Conservation (phyloP, 805 yeast species). For the Hanseniaspora guilliermondii region DNA sequence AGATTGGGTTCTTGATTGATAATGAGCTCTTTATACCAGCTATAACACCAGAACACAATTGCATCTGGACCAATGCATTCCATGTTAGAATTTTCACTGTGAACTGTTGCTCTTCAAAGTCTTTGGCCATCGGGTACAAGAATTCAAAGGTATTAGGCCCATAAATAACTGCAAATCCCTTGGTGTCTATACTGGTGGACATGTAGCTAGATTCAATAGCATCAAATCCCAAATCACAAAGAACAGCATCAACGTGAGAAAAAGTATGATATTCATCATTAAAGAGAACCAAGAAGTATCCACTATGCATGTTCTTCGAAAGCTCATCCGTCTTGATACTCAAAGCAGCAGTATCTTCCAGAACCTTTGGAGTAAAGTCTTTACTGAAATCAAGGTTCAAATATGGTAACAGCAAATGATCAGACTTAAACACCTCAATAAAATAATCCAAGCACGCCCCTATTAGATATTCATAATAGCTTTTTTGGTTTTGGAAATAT, state of each 20-base stretch:
- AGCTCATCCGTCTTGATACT: background rate
- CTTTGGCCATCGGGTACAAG: background rate
- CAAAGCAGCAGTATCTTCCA: background rate
- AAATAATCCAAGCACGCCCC: conserved; percentile 31
- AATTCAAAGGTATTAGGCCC: background rate
- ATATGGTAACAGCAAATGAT: conserved; percentile 18
- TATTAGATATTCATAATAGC: conserved; percentile 23
- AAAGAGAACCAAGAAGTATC: conserved; percentile 51
- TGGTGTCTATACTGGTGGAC: background rate
- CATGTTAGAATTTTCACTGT: background rate
- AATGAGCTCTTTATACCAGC: conserved; percentile 39
- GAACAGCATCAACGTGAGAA: conserved; percentile 40
- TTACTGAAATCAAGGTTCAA: background rate
- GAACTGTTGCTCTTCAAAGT: background rate
- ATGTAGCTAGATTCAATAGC: background rate
- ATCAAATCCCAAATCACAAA: conserved; percentile 17
- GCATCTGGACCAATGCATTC: conserved; percentile 6
- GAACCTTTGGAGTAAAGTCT: background rate
- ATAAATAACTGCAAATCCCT: background rate
- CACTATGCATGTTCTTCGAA: conserved; percentile 17
- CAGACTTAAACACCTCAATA: conserved; percentile 30
- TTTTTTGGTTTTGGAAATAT: background rate
- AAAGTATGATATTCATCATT: conserved; percentile 65
- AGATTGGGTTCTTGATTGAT: conserved; percentile 27
- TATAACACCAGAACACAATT: conserved; percentile 25